phyloP scores from a whole-genome alignment of 805 yeast genomes.

The Pichia eremophila region DNA sequence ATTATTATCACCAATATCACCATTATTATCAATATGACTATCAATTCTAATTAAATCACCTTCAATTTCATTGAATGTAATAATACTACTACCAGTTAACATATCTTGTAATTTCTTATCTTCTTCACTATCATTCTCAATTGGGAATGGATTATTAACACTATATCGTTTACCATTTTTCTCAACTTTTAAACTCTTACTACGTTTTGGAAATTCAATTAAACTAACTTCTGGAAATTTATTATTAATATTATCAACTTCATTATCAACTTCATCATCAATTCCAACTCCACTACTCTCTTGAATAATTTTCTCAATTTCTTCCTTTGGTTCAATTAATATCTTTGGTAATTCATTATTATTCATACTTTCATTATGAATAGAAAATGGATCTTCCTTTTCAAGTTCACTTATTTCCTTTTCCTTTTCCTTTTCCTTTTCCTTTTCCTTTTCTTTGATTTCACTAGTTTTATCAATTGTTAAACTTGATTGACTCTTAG shows the following conservation, averaged over 20 bases:
- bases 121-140: neutral
- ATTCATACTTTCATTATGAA: neutral
- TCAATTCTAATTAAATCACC: conserved; percentile 3
- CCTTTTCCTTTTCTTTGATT: neutral
- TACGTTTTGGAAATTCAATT: neutral
- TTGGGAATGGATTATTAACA: conserved; percentile 21
- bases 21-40: neutral
- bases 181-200: neutral
- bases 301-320: neutral
- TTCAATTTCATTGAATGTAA: conserved; percentile 8
- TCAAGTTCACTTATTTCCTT: neutral
- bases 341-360: conserved; percentile 1
- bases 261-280: neutral
- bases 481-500: too few relatives aligned
- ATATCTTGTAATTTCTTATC: neutral
- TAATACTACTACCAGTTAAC: conserved; percentile 2
- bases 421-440: neutral
- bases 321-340: neutral
- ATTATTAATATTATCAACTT: conserved; percentile 33
- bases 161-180: conserved; percentile 11
- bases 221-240: conserved; percentile 30
- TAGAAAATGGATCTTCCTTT: conserved; percentile 7
- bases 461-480: too few relatives aligned
- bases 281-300: neutral
- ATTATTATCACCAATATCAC: too few relatives aligned